A percentile compares a stretch with the other conserved stretches of the same genome.
These are phyloP conservation scores for Caloboletus inedulis DNA, from an alignment of 1,284 basidiomycete genomes.

Conservation along the genomic window DNA sequence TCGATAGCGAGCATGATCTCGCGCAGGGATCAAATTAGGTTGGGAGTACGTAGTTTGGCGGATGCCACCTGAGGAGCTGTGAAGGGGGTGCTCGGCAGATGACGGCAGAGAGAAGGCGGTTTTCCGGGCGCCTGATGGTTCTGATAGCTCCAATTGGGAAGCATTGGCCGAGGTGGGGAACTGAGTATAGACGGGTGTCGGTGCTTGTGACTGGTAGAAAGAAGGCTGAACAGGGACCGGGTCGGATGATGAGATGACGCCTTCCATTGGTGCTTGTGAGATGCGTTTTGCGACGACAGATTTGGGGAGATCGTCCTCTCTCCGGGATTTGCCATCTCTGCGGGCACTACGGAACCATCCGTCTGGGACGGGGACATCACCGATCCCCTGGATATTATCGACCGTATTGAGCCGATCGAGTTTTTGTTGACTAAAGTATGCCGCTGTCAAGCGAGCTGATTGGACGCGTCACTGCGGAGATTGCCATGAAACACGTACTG, in stretches of 20 bases:
- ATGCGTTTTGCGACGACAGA: slow-evolving; percentile 36
- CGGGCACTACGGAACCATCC: slow-evolving; percentile 71
- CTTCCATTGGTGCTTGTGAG: slow-evolving; percentile 34
- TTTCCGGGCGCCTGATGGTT: slow-evolving; percentile 24
- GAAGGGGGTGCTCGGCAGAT: slow-evolving; percentile 24
- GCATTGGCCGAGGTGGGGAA: slow-evolving; percentile 33
- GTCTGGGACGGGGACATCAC: slow-evolving; percentile 63
- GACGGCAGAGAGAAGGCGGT: slow-evolving; percentile 33
- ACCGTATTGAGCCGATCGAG: slow-evolving; percentile 65
- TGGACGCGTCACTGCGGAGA: slow-evolving; percentile 17
- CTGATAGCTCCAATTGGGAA: slow-evolving; percentile 27
- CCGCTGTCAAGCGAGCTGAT: slow-evolving; percentile 45
- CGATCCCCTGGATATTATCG: slow-evolving; percentile 60
- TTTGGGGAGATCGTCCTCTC: slow-evolving; percentile 48
- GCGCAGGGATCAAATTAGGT: slow-evolving; percentile 24
- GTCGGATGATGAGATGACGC: slow-evolving; percentile 23
- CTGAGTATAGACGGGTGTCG: slow-evolving; percentile 29
- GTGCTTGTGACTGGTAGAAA: slow-evolving; percentile 26
- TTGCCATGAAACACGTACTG: slow-evolving; percentile 50
- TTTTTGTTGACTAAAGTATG: slow-evolving; percentile 75
- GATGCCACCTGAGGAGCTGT: slow-evolving; percentile 15
- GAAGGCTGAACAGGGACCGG: slow-evolving; percentile 20
- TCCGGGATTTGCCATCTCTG: slow-evolving; percentile 58
- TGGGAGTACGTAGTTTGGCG: slow-evolving; percentile 36
- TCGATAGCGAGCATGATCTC: slow-evolving; percentile 24